Conservation (phyloP, 2,329 filamentous ascomycete species). For the Fonsecaea monophora region DNA sequence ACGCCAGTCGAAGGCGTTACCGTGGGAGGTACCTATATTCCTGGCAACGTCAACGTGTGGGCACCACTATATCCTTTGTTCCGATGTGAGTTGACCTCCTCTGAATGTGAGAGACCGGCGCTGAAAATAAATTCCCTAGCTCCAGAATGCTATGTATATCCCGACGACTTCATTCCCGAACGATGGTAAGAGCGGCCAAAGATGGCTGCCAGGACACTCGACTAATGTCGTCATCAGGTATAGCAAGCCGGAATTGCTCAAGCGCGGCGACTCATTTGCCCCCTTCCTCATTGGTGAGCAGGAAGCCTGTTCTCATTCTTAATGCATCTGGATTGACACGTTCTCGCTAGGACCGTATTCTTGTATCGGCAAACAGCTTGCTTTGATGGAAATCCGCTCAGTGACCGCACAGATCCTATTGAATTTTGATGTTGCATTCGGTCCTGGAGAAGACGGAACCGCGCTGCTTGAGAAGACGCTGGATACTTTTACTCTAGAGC, state of each 20-base stretch:
- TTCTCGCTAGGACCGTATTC: constrained; percentile 38
- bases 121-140: constrained; percentile 40
- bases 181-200: constrained; percentile 44
- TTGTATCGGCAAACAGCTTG: constrained; percentile 43
- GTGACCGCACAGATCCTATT: constrained; percentile 23
- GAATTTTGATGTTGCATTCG: constrained; percentile 24
- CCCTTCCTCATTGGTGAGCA: constrained; percentile 52
- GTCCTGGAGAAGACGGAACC: constrained; percentile 25
- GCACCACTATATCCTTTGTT: constrained; percentile 35
- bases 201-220: not conserved
- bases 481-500: constrained; percentile 30
- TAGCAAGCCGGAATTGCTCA: constrained; percentile 42
- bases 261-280: constrained; percentile 41
- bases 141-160: constrained; percentile 38
- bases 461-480: constrained; percentile 22
- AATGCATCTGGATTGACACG: not conserved
- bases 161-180: constrained; percentile 48
- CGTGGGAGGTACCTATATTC: constrained; percentile 46
- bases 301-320: not conserved
- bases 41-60: constrained; percentile 40
- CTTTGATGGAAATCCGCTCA: constrained; percentile 40
- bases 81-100: constrained; percentile 38
- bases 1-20: constrained; percentile 49
- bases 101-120: not conserved
- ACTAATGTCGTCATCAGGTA: constrained; percentile 7